Evolutionary conservation across 116 monocot genomes (phyloP), one percentile per base, ranked within the genome.

Genomic region (Trichopus zeylanicus): DNA sequence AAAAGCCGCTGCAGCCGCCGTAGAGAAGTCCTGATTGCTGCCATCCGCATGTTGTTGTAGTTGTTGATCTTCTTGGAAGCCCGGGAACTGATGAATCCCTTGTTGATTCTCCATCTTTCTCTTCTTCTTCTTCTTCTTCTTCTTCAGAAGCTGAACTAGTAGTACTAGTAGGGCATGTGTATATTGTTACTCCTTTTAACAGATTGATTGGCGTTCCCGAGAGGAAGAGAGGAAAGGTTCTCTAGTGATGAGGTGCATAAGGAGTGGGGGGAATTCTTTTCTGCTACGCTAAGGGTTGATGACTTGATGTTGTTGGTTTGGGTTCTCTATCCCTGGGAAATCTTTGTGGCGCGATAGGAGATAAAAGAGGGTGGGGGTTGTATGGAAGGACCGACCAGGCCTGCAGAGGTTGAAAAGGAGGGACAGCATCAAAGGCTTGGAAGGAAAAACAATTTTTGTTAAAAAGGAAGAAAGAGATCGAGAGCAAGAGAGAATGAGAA

Each of bases 321-420:
- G 12, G 21, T 22, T 2, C 2, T 21, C 23, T 3, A 32, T 42
- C 7, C 47, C 4, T 12, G 56, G 12, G 25, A 21, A n/a, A n/a
- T n/a, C n/a, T n/a, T n/a, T n/a, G n/a, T n/a, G n/a, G n/a, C 15
- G 19, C 18, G 23, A 56, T 56, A 27, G 26, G n/a, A 32, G 64
- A 29, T 33, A 56, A 53, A 61, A 23, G n/a, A 54, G 27, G 42
- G 46, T 23, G 32, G 64, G 32, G 39, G 49, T 42, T 56, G 26
- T 16, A 54, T n/a, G 42, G 46, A 56, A 67, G 52, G 60, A 58
- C 70, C 72, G 78, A 77, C 80, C 83, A 78, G 55, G 76, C 56
- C 72, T 65, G 79, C 58, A 39, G 34, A 48, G 28, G 18, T 54
- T 31, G 46, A 32, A 29, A 60, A 53, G 53, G 16, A 21, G 49